Base-by-base conservation (phyloP, 805 yeast species). In the Candida piceae region DNA sequence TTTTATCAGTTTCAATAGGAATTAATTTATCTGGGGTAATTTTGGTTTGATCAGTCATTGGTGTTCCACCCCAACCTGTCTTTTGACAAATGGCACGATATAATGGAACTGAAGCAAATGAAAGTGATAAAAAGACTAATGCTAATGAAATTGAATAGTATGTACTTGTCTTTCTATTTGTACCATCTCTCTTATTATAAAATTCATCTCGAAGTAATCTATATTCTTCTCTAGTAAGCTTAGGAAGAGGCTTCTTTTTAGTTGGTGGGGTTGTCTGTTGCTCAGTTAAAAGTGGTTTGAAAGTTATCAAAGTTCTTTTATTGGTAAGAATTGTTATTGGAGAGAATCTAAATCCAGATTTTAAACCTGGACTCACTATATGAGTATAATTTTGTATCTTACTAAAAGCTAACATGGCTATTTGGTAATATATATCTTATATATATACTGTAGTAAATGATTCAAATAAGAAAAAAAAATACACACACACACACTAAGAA, bases 41-140 rank as follows among this genome's bases (percentile, higher is more conserved):
- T 50, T 74, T 78, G 9, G 79, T 59, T 30, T 69, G 62, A 56
- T 93, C 97, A 0, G 97, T 89, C 50, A 89, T 83, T 9, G 97
- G 97, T 7, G 83, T 80, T 29, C 98, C 98, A 34, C 90, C 96
- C 75, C 84, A 93, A 0, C 98, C 98, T 0, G 97, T 89, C 60
- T 94, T 74, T 50, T 89, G 85, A 67, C 98, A 93, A 21, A 93
- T 70, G 7, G 89, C 87, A 48, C 97, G 68, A 60, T 93, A 93
- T 6, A 93, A 64, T 4, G 97, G 97, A 15, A 93, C 98, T 1
- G 96, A 85, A 8, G 88, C 84, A 61, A 87, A 93, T 0, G 95
- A 74, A 5, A 90, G 66, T 0, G 95, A 85, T 13, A 86, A 62
- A 44, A 86, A 84, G 3, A 78, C 63, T 20, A 89, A 62, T 10